A percentile compares a stretch with the other conserved stretches of the same genome.
phyloP scores from a whole-genome alignment of 1,284 basidiomycete genomes.

The Trametes hirsuta region DNA sequence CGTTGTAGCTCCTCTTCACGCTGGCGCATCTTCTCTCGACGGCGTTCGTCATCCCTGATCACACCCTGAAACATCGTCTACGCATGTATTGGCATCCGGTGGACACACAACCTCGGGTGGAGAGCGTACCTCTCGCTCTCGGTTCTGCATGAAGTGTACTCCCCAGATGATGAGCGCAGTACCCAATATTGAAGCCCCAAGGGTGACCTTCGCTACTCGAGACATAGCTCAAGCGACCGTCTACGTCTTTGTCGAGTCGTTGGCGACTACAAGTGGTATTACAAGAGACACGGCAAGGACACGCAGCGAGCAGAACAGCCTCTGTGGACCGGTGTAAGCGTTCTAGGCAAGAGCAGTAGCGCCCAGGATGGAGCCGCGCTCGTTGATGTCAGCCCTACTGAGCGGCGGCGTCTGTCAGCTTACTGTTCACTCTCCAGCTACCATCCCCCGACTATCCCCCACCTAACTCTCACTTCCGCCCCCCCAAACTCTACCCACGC shows the following conservation, averaged over 20 bases:
- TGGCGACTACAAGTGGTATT: too few species aligned
- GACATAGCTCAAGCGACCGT: constrained; percentile 52
- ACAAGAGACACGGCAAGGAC: too few species aligned
- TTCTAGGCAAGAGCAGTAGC: not conserved
- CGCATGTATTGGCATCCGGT: constrained; percentile 1
- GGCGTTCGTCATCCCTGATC: constrained; percentile 82
- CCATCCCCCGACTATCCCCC: not conserved
- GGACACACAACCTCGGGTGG: not conserved
- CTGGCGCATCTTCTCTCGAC: constrained; percentile 70
- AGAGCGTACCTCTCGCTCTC: constrained; percentile 77
- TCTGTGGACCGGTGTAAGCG: too few species aligned
- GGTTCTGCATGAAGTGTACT: constrained; percentile 88
- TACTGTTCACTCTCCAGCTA: too few species aligned
- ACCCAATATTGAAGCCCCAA: constrained; percentile 69
- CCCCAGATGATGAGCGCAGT: constrained; percentile 83
- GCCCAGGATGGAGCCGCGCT: not conserved
- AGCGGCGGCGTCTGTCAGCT: too few species aligned
- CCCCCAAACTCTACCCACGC: not conserved
- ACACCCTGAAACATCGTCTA: constrained; percentile 93
- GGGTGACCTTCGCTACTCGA: constrained; percentile 76
- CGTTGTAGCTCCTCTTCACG: constrained; percentile 68
- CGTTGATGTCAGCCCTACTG: too few species aligned
- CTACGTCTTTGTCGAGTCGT: too few species aligned
- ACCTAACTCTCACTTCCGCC: not conserved
- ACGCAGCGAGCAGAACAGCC: too few species aligned